Conservation (phyloP, 495 filamentous ascomycete genomes). For the Neurospora sp. region DNA sequence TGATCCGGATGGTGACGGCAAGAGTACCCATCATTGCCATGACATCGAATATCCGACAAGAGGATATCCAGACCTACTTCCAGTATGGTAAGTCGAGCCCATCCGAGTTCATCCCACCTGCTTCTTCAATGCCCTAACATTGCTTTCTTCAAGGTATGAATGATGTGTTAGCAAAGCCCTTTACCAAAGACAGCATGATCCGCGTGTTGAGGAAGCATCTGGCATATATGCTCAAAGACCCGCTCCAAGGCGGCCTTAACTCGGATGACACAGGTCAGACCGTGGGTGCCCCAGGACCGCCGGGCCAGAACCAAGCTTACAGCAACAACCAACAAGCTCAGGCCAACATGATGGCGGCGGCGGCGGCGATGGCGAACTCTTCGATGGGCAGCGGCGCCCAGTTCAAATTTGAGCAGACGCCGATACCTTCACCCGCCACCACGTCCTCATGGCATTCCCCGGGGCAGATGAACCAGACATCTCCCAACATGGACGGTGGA, state of each 20-base stretch:
- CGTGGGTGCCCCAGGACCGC: slow-evolving; percentile 12
- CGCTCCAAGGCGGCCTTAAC: slow-evolving; percentile 11
- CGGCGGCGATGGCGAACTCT: slow-evolving; percentile 6
- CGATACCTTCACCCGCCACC: slow-evolving; percentile 62
- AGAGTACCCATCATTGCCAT: slow-evolving; percentile 91
- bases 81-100: slow-evolving; percentile 66
- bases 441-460: slow-evolving; percentile 69
- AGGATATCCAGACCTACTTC: slow-evolving; percentile 97
- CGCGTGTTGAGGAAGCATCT: slow-evolving; percentile 86
- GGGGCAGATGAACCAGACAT: slow-evolving; percentile 52
- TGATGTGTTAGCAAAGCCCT: slow-evolving; percentile 92
- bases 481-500: slow-evolving; percentile 41
- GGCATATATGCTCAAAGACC: slow-evolving; percentile 53
- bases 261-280: slow-evolving; percentile 6
- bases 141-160: slow-evolving; percentile 70
- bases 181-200: slow-evolving; percentile 90
- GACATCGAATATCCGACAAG: slow-evolving; percentile 95
- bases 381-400: slow-evolving; percentile 31
- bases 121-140: slow-evolving; percentile 9
- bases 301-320: slow-evolving; percentile 26
- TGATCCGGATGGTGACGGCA: slow-evolving; percentile 80
- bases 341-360: neutral
- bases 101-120: neutral
- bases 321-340: neutral
- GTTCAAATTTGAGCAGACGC: slow-evolving; percentile 75